phyloP scores from a whole-genome alignment of 495 filamentous ascomycete genomes.

The Aspergillus sparsus region DNA sequence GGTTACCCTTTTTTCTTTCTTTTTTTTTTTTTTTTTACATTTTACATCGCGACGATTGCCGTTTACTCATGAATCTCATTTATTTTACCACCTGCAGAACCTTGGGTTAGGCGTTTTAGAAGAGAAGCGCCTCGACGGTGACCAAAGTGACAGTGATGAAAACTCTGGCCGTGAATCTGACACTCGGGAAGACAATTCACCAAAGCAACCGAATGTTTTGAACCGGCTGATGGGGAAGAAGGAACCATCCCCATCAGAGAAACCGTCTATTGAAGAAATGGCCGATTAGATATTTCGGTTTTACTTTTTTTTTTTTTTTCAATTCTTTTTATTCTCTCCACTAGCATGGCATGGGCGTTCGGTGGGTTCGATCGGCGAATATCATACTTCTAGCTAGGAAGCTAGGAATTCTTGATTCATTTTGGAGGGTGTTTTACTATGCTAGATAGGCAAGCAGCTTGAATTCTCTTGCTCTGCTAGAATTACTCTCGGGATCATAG shows the following conservation, averaged over 20 bases:
- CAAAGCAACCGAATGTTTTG: conserved; percentile 39
- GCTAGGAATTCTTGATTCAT: background rate
- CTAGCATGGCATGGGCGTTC: conserved; percentile 15
- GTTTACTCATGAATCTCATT: background rate
- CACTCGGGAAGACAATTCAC: conserved; percentile 6
- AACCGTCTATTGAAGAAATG: conserved; percentile 48
- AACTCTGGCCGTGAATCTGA: background rate
- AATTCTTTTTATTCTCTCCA: background rate
- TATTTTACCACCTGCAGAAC: conserved; percentile 33
- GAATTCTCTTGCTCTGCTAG: too few relatives aligned
- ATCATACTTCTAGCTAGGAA: too few relatives aligned
- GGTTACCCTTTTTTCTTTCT: too few relatives aligned
- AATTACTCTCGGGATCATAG: background rate
- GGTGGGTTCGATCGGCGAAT: background rate
- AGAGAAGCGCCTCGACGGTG: conserved; percentile 39
- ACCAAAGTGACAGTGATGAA: conserved; percentile 24
- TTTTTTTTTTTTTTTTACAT: too few relatives aligned
- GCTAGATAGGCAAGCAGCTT: too few relatives aligned
- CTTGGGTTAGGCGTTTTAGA: conserved; percentile 55
- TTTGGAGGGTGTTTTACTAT: background rate
- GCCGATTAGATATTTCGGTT: conserved; percentile 23
- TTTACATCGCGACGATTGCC: too few relatives aligned
- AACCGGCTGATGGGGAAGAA: conserved; percentile 45
- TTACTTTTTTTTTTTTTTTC: background rate
- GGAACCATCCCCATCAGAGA: conserved; percentile 29